A percentile compares a stretch with the other conserved stretches of the same genome.
phyloP scores from a whole-genome alignment of 139 green algal species.

The Picocystis salinarum region DNA sequence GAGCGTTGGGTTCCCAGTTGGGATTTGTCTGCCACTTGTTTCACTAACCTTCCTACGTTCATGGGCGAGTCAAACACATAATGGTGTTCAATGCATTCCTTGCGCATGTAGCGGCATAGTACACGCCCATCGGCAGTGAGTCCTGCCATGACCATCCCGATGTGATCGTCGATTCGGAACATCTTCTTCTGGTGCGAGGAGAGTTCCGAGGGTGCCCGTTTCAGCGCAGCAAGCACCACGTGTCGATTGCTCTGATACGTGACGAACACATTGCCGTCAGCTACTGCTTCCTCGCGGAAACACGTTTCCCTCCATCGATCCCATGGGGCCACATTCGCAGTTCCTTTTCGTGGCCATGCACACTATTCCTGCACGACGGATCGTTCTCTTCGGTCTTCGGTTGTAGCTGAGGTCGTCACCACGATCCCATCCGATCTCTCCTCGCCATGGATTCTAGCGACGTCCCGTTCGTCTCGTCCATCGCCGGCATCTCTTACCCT shows the following conservation, averaged over 20 bases:
- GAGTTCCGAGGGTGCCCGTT: slow-evolving; percentile 69
- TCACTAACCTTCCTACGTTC: slow-evolving; percentile 64
- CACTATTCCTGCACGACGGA: too few species aligned
- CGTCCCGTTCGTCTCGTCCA: background rate
- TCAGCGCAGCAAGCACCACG: slow-evolving; percentile 78
- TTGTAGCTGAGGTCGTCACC: too few species aligned
- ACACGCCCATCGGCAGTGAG: slow-evolving; percentile 84
- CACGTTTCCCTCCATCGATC: too few species aligned
- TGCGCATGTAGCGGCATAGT: slow-evolving; percentile 86
- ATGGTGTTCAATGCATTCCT: slow-evolving; percentile 86
- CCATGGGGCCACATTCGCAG: too few species aligned
- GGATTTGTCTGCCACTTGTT: slow-evolving; percentile 76
- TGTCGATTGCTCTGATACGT: slow-evolving; percentile 71
- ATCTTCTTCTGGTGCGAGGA: slow-evolving; percentile 76
- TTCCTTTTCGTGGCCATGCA: too few species aligned
- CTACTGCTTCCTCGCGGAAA: too few species aligned
- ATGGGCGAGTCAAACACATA: slow-evolving; percentile 80
- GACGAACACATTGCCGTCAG: too few species aligned
- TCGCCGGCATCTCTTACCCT: slow-evolving; percentile 26
- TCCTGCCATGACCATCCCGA: slow-evolving; percentile 86
- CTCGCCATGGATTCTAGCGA: too few species aligned
- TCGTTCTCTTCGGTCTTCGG: too few species aligned
- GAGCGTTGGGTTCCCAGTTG: slow-evolving; percentile 68
- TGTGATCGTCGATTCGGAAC: slow-evolving; percentile 68
- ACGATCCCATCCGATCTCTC: too few species aligned